Evolutionary conservation across 306 rosid genomes (phyloP).

Genomic region (Carpinus fangiana): DNA sequence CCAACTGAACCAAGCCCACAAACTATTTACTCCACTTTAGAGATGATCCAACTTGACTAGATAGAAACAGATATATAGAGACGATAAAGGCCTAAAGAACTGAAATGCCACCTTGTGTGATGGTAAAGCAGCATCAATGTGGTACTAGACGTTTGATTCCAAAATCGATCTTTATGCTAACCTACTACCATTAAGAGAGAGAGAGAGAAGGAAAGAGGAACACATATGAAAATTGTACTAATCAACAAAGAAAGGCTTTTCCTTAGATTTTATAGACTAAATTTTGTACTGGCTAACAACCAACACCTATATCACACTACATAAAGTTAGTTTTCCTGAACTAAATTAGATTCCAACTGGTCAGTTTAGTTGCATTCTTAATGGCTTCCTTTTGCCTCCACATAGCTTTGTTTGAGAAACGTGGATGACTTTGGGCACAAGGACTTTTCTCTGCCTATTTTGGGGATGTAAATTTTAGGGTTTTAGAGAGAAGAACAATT

Average conservation of each 20-base stretch:
- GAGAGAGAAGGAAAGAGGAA: not conserved
- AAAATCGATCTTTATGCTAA: not conserved
- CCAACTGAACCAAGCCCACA: not conserved
- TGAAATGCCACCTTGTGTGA: not conserved
- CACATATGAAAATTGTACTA: not conserved
- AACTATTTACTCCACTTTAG: not conserved
- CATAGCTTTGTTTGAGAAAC: constrained; percentile 11
- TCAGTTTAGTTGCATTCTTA: constrained; percentile 4
- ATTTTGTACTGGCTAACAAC: too few relatives aligned
- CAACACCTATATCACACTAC: not conserved
- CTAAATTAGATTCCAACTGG: constrained; percentile 1
- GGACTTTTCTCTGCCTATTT: not conserved
- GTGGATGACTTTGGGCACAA: not conserved
- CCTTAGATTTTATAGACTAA: not conserved
- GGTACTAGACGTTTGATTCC: not conserved
- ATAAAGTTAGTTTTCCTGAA: not conserved
- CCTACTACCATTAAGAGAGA: not conserved
- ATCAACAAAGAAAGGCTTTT: not conserved
- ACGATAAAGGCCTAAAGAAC: not conserved
- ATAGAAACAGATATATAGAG: not conserved
- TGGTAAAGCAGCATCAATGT: not conserved
- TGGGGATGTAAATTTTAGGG: not conserved
- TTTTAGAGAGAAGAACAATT: too few relatives aligned
- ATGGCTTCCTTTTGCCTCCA: not conserved
- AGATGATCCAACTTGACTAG: not conserved